Evolutionary conservation across 306 rosid species (phyloP), one percentile per base, ranked within the genome.

Genomic region (Begonia peltatifolia): DNA sequence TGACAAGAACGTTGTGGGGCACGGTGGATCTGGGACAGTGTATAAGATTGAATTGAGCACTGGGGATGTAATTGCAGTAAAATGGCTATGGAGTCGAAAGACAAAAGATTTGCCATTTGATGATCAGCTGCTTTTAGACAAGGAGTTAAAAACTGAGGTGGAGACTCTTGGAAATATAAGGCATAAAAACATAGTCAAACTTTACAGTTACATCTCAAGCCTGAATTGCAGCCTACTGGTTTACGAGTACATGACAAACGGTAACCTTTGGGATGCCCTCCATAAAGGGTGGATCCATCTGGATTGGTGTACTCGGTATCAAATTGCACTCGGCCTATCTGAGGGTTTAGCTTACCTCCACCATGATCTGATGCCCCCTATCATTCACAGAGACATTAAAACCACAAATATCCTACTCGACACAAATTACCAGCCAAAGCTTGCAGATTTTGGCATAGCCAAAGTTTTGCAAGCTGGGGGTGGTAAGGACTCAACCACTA

Each of bases 401-500:
- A 69, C 99, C 14, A 83, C 94, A 12, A 92, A 92, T 66, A 92
- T 92, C 57, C 76, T 86, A 20, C 71, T 92, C 42, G 99, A 86
- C 61, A 82, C 58, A 25, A 77, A 81, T 70, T 67, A 81, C 74
- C 76, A 79, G 11, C 94, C 99, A 38, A 92, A 81, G 62, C 94
- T 92, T 49, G 94, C 99, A 53, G 99, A 92, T 63, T 92, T 92
- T 67, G 99, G 99, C 36, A 81, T 92, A 16, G 96, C 99, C 56
- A 92, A 92, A 79, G 93, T 92, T 63, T 82, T 92, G 50, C 99
- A 92, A 60, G 94, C 90, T 42, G 74, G 81, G 61, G 93, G 88
- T 16, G 81, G 78, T 4, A 81, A 79, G 64, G 96, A 86, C 60
- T 92, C 87, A 56, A 92, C 94, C 14, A 81, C 94, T 56, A 79